Percentiles rank a stretch among this genome's conserved stretches.
phyloP scores from a whole-genome alignment of 2,329 filamentous ascomycete genomes.

The Colletotrichum tamarilloi region DNA sequence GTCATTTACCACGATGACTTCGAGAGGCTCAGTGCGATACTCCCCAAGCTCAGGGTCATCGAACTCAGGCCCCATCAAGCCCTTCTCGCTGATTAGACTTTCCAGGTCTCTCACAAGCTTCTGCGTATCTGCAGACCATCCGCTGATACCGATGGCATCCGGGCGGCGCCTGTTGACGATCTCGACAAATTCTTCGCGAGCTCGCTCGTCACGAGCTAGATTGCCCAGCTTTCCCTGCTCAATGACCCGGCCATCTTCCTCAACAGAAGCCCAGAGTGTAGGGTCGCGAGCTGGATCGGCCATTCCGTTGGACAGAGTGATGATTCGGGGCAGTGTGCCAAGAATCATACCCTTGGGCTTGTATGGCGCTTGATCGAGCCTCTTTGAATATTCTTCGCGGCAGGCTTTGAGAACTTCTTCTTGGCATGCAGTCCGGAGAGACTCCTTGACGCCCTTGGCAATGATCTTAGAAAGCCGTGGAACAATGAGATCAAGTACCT shows the following conservation, averaged over 20 bases:
- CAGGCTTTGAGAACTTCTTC: conserved; percentile 90
- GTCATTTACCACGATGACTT: conserved; percentile 93
- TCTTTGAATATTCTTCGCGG: conserved; percentile 87
- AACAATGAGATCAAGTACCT: conserved; percentile 85
- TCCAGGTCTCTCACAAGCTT: conserved; percentile 85
- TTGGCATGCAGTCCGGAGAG: conserved; percentile 92
- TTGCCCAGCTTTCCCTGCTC: conserved; percentile 91
- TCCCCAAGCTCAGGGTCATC: conserved; percentile 82
- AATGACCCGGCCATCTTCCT: conserved; percentile 88
- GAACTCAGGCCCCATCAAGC: conserved; percentile 83
- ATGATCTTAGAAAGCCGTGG: conserved; percentile 86
- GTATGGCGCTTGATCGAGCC: conserved; percentile 94
- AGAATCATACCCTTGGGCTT: conserved; percentile 93
- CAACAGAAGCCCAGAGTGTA: conserved; percentile 90
- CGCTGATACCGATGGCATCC: conserved; percentile 90
- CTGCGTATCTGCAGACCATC: conserved; percentile 88
- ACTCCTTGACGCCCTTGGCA: conserved; percentile 93
- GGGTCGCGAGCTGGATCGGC: conserved; percentile 80
- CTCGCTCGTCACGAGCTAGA: conserved; percentile 76
- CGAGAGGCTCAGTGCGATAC: conserved; percentile 81
- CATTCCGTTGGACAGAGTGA: conserved; percentile 88
- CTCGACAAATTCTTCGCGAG: conserved; percentile 78
- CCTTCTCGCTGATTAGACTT: conserved; percentile 80
- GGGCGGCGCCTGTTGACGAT: conserved; percentile 83
- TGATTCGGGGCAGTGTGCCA: conserved; percentile 87